Conservation (phyloP, 805 yeast species). For the Phaffomyces antillensis region DNA sequence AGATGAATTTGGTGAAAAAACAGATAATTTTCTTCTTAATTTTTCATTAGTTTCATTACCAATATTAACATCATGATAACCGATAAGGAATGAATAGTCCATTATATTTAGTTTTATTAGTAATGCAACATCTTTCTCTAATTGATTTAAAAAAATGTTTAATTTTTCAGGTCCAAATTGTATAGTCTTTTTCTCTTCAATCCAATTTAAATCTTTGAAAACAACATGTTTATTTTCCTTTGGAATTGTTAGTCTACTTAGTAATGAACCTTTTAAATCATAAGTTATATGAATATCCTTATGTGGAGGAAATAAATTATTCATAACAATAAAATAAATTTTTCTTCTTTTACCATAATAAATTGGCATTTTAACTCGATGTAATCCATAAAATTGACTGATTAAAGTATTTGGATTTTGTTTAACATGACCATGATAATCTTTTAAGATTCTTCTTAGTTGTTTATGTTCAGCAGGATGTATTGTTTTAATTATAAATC, state of each 20-base stretch:
- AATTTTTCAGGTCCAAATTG: conserved; percentile 68
- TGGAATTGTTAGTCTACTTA: conserved; percentile 60
- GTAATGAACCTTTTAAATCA: conserved; percentile 89
- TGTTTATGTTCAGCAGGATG: conserved; percentile 90
- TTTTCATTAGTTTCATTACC: conserved; percentile 36
- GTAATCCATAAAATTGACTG: conserved; percentile 95
- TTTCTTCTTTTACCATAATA: conserved; percentile 43
- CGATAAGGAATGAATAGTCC: conserved; percentile 91
- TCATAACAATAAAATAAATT: conserved; percentile 93
- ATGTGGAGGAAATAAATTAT: conserved; percentile 92
- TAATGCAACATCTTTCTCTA: conserved; percentile 66
- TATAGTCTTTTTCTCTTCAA: conserved; percentile 57
- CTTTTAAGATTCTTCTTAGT: conserved; percentile 61
- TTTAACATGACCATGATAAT: conserved; percentile 75
- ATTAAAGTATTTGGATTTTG: conserved; percentile 81
- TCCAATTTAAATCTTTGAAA: conserved; percentile 84
- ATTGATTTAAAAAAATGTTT: conserved; percentile 55
- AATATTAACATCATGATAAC: conserved; percentile 69
- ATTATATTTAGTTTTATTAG: conserved; percentile 74
- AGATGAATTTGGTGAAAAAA: conserved; percentile 24
- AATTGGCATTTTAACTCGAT: conserved; percentile 84
- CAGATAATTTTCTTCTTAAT: conserved; percentile 32
- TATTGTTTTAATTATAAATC: conserved; percentile 92
- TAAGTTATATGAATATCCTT: conserved; percentile 77
- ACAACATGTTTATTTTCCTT: conserved; percentile 36